A percentile compares a stretch with the other conserved stretches of the same genome.
Conservation (phyloP, 345 rosid genomes). For the Corymbia maculata region DNA sequence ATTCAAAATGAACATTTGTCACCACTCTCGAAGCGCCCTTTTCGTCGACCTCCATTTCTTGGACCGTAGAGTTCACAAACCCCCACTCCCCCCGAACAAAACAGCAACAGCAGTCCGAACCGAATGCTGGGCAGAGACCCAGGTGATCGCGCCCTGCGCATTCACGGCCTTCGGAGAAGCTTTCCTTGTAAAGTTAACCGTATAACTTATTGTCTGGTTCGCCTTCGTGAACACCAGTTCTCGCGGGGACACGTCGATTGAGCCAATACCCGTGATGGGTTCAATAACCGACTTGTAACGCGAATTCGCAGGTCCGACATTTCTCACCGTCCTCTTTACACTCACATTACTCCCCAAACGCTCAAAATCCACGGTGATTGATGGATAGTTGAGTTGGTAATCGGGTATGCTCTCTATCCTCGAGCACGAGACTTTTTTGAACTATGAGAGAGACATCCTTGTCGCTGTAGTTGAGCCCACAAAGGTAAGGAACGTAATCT, state of each 20-base stretch:
- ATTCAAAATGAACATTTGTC: neutral
- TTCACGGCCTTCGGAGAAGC: too few relatives aligned
- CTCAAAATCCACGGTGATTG: neutral
- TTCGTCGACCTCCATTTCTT: neutral
- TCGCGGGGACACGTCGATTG: neutral
- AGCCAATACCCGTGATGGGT: neutral
- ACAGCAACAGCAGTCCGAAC: neutral
- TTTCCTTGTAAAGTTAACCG: neutral
- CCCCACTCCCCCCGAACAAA: neutral
- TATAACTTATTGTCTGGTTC: neutral
- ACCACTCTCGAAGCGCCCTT: neutral
- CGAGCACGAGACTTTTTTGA: slow-evolving; percentile 7
- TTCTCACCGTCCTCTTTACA: neutral
- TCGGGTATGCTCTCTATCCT: neutral
- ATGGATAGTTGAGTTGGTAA: slow-evolving; percentile 17
- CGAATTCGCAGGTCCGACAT: slow-evolving; percentile 5
- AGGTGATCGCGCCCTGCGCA: neutral
- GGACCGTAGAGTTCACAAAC: too few relatives aligned
- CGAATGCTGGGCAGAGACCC: neutral
- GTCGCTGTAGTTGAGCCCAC: slow-evolving; percentile 32
- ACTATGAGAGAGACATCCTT: slow-evolving; percentile 3
- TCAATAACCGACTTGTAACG: neutral
- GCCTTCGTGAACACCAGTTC: neutral
- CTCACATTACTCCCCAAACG: neutral
- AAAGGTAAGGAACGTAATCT: slow-evolving; percentile 37